Conservation (phyloP, 2,329 filamentous ascomycete genomes). For the Hypomyces rosellus region DNA sequence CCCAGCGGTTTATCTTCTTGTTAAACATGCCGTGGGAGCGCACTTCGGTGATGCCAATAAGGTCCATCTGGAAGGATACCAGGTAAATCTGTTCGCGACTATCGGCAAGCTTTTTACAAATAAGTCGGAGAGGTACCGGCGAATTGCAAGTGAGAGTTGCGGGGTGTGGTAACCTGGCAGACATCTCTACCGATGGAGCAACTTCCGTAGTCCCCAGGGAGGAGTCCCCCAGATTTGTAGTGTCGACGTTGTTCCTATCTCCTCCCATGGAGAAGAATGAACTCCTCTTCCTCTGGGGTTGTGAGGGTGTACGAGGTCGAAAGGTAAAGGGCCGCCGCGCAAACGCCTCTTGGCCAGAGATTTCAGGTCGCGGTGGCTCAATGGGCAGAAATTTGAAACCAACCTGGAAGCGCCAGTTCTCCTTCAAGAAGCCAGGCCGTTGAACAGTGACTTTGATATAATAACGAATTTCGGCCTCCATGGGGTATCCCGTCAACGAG, state of each 20-base stretch:
- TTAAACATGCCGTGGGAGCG: slow-evolving; percentile 69
- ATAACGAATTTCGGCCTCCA: slow-evolving; percentile 85
- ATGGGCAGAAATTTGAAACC: slow-evolving; percentile 88
- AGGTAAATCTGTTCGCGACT: slow-evolving; percentile 67
- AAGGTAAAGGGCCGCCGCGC: slow-evolving; percentile 66
- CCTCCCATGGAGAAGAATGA: slow-evolving; percentile 43
- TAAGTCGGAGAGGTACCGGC: slow-evolving; percentile 70
- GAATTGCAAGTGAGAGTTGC: slow-evolving; percentile 85
- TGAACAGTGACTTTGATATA: slow-evolving; percentile 94
- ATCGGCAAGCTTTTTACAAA: slow-evolving; percentile 69
- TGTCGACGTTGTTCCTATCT: no score
- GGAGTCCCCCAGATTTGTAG: no score
- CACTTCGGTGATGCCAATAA: slow-evolving; percentile 74
- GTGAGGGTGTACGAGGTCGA: slow-evolving; percentile 31
- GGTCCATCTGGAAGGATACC: slow-evolving; percentile 70
- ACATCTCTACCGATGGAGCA: slow-evolving; percentile 58
- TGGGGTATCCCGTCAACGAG: slow-evolving; percentile 78
- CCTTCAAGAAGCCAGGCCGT: slow-evolving; percentile 80
- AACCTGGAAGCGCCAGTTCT: slow-evolving; percentile 67
- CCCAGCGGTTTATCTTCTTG: slow-evolving; percentile 66
- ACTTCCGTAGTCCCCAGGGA: no score
- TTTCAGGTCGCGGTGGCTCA: slow-evolving; percentile 67
- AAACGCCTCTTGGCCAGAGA: slow-evolving; percentile 71
- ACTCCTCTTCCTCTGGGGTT: slow-evolving; percentile 44
- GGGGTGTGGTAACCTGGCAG: slow-evolving; percentile 77